Evolutionary conservation across 805 yeast genomes (phyloP).

Genomic region (Yamadazyma sp.): DNA sequence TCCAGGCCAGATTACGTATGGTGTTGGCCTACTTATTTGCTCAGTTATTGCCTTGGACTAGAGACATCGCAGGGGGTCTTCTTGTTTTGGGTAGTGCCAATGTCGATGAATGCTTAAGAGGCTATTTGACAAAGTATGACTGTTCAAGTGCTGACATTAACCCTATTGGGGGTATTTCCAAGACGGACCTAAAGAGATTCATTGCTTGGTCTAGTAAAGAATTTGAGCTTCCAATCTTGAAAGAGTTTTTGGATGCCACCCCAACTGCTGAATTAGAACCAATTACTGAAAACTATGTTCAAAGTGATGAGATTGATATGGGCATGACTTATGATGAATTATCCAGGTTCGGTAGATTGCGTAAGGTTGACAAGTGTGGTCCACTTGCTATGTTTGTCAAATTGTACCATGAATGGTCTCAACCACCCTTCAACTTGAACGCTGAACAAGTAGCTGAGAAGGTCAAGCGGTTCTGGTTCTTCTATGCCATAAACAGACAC

Average conservation of each 20-base stretch:
- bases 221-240: constrained; percentile 74
- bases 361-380: constrained; percentile 94
- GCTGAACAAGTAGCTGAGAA: constrained; percentile 88
- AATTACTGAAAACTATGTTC: constrained; percentile 86
- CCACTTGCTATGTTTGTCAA: constrained; percentile 94
- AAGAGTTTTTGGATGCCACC: constrained; percentile 80
- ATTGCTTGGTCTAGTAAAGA: constrained; percentile 72
- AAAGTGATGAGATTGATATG: constrained; percentile 96
- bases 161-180: constrained; percentile 98
- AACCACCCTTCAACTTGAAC: constrained; percentile 57
- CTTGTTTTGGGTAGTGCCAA: constrained; percentile 94
- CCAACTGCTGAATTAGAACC: constrained; percentile 99
- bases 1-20: constrained; percentile 96
- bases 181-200: constrained; percentile 84
- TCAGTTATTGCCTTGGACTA: constrained; percentile 91
- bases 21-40: constrained; percentile 92
- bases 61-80: constrained; percentile 74
- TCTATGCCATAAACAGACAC: constrained; percentile 92
- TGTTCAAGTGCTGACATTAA: constrained; percentile 96
- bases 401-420: constrained; percentile 89
- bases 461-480: constrained; percentile 90
- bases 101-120: constrained; percentile 95
- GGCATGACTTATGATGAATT: constrained; percentile 97
- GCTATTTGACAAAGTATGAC: constrained; percentile 94
- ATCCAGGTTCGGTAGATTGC: constrained; percentile 82